Conservation (phyloP, 2,329 filamentous ascomycete species). For the Torrubiellomyces zombiae region DNA sequence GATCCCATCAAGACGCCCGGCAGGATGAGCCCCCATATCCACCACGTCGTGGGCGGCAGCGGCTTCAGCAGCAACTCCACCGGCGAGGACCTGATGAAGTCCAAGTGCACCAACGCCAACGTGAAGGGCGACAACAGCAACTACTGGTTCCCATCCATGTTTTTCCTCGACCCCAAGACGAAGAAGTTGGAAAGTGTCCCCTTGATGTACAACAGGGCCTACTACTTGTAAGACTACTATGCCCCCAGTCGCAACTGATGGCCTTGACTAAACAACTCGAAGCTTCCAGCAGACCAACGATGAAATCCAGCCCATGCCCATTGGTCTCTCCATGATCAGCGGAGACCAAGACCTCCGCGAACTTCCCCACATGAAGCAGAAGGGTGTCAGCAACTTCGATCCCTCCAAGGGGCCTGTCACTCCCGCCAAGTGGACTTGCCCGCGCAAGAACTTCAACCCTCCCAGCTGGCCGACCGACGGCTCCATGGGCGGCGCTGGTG, state of each 20-base stretch:
- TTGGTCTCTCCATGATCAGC: slow-evolving; percentile 53
- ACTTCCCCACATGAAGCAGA: slow-evolving; percentile 36
- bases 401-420: slow-evolving; percentile 34
- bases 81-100: slow-evolving; percentile 40
- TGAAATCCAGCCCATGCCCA: slow-evolving; percentile 51
- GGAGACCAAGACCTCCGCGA: slow-evolving; percentile 44
- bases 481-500: slow-evolving; percentile 34
- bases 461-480: slow-evolving; percentile 40
- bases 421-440: slow-evolving; percentile 43
- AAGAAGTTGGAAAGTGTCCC: slow-evolving; percentile 49
- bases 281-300: slow-evolving; percentile 48
- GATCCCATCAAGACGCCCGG: slow-evolving; percentile 57
- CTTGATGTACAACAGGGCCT: slow-evolving; percentile 57
- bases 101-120: slow-evolving; percentile 54
- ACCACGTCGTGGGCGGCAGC: slow-evolving; percentile 55
- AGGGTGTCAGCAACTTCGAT: slow-evolving; percentile 32
- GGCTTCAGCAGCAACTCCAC: slow-evolving; percentile 46
- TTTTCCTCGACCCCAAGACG: slow-evolving; percentile 46
- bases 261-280: too few relatives aligned
- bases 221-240: slow-evolving; percentile 45
- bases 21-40: slow-evolving; percentile 41
- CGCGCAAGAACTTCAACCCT: slow-evolving; percentile 30
- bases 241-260: slow-evolving; percentile 4
- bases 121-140: slow-evolving; percentile 53
- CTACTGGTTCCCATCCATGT: slow-evolving; percentile 63